Conservation (phyloP, 441 rosid species). For the Biscutella auriculata region DNA sequence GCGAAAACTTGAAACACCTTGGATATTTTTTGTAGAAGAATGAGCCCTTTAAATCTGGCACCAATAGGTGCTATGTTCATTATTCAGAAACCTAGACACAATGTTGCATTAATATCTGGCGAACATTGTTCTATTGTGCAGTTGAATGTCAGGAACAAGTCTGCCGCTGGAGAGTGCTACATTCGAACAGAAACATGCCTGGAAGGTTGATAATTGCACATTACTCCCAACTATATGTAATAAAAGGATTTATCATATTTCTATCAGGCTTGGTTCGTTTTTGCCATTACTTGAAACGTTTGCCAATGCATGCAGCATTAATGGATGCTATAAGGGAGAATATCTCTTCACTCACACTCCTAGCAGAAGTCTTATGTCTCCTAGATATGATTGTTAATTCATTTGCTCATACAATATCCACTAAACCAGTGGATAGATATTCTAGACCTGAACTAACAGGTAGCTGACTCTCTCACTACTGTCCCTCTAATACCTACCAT, state of each 20-base stretch:
- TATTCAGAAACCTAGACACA: not conserved
- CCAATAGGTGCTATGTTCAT: not conserved
- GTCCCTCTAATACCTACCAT: slow-evolving; percentile 4
- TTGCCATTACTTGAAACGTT: not conserved
- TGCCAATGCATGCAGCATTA: slow-evolving; percentile 43
- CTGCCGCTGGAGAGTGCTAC: slow-evolving; percentile 92
- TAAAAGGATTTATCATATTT: not conserved
- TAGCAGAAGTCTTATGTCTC: slow-evolving; percentile 89
- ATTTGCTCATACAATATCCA: slow-evolving; percentile 83
- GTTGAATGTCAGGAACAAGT: slow-evolving; percentile 92
- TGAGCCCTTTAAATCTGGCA: slow-evolving; percentile 2
- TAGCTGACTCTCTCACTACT: slow-evolving; percentile 19
- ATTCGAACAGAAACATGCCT: slow-evolving; percentile 86
- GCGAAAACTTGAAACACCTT: slow-evolving; percentile 7
- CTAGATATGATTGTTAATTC: slow-evolving; percentile 95
- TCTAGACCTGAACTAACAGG: slow-evolving; percentile 82
- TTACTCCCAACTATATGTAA: not conserved
- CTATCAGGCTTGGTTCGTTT: not conserved
- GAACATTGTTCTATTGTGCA: slow-evolving; percentile 31
- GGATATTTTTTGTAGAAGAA: slow-evolving; percentile 1
- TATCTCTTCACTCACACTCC: slow-evolving; percentile 62
- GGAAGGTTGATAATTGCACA: slow-evolving; percentile 54
- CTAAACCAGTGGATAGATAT: slow-evolving; percentile 78
- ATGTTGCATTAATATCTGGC: slow-evolving; percentile 6
- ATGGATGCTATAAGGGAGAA: slow-evolving; percentile 76